phyloP scores from a whole-genome alignment of 495 filamentous ascomycete genomes.

The Xylaria grammica region DNA sequence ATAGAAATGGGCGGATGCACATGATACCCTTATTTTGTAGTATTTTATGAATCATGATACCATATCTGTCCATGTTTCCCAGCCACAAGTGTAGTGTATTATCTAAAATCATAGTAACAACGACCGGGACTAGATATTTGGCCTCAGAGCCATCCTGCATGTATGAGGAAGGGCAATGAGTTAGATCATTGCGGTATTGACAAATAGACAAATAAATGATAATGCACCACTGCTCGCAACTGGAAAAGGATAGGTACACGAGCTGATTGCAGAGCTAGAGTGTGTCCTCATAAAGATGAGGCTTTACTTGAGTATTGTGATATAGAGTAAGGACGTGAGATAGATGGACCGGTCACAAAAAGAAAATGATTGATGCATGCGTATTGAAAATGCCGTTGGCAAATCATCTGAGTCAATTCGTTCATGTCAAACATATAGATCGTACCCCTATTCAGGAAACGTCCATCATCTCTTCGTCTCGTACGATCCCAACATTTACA shows the following conservation, averaged over 20 bases:
- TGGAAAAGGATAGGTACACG: no score
- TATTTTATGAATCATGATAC: conserved; percentile 20
- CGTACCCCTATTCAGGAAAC: conserved; percentile 9
- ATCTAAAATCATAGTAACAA: no score
- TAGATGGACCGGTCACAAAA: neutral
- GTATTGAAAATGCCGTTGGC: neutral
- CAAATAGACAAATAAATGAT: no score
- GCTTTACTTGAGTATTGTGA: no score
- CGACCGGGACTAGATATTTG: no score
- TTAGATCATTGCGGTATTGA: no score
- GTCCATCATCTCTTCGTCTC: conserved; percentile 7
- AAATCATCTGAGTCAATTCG: conserved; percentile 18
- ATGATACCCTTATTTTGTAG: conserved; percentile 24
- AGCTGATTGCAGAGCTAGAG: no score
- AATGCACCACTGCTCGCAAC: no score
- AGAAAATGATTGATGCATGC: neutral
- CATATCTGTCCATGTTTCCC: neutral
- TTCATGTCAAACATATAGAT: conserved; percentile 23
- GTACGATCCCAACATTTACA: conserved; percentile 1
- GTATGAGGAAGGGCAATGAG: no score
- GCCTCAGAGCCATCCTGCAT: no score
- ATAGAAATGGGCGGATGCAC: neutral
- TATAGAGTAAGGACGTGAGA: neutral
- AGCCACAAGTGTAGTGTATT: no score
- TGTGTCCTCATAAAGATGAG: no score